Conservation (phyloP, 2,329 filamentous ascomycete genomes). For the Colletotrichum gigasporum region DNA sequence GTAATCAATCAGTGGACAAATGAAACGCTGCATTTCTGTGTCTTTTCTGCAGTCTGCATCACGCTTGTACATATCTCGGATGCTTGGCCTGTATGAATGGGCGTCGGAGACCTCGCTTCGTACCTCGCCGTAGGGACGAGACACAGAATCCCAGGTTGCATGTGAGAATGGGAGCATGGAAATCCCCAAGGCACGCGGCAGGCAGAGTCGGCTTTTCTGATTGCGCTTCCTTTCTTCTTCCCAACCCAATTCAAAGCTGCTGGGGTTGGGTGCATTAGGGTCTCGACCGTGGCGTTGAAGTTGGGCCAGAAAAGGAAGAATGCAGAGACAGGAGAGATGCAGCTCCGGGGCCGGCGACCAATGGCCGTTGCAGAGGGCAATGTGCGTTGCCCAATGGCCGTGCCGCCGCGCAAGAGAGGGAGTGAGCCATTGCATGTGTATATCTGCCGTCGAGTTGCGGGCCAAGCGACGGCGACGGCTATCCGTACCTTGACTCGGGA, state of each 20-base stretch:
- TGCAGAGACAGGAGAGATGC: constrained; percentile 26
- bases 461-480: not conserved
- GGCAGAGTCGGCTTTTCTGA: not conserved
- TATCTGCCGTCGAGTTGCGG: not conserved
- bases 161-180: not conserved
- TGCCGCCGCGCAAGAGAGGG: not conserved
- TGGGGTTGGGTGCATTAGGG: constrained; percentile 26
- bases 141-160: not conserved
- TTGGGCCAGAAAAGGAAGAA: constrained; percentile 22
- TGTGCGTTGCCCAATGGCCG: constrained; percentile 3
- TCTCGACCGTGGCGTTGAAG: constrained; percentile 14
- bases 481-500: not conserved
- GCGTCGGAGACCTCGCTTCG: not conserved
- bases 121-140: not conserved
- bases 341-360: constrained; percentile 17
- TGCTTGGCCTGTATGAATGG: constrained; percentile 5
- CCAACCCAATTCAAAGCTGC: constrained; percentile 8
- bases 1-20: not conserved
- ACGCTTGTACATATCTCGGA: not conserved
- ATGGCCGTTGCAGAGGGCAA: not conserved
- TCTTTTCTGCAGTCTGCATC: not conserved
- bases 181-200: not conserved
- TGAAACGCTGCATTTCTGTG: constrained; percentile 5
- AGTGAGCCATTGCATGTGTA: constrained; percentile 11
- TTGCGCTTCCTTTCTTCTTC: not conserved